These are phyloP conservation scores for Xanthoconium purpureum DNA, from an alignment of 768 basidiomycete genomes.

Conservation along the genomic window DNA sequence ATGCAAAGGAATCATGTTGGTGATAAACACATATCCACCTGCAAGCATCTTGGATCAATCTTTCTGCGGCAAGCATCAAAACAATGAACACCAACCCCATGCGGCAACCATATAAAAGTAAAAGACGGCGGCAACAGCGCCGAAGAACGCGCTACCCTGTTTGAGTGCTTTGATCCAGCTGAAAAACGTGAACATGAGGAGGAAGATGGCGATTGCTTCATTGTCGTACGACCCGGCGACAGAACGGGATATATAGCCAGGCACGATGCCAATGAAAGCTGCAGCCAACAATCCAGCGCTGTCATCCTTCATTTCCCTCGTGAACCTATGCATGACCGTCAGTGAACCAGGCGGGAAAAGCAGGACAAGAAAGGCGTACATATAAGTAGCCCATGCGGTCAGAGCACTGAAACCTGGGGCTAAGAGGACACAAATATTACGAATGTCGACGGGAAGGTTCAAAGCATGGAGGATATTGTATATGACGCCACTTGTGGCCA, in stretches of 20 bases:
- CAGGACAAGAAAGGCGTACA: conserved; percentile 48
- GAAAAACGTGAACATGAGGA: conserved; percentile 99
- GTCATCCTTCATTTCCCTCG: conserved; percentile 93
- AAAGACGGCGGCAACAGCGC: conserved; percentile 87
- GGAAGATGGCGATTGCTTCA: conserved; percentile 99
- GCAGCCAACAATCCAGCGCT: conserved; percentile 96
- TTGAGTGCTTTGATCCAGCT: conserved; percentile 97
- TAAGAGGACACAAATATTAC: conserved; percentile 94
- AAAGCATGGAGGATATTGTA: conserved; percentile 86
- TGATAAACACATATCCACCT: conserved; percentile 99
- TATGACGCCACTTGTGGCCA: conserved; percentile 97
- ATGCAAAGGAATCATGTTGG: conserved; percentile 99
- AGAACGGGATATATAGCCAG: conserved; percentile 97
- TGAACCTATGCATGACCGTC: conserved; percentile 61
- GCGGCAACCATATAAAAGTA: conserved; percentile 99
- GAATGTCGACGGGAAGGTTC: conserved; percentile 94
- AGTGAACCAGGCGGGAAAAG: neutral
- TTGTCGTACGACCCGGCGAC: conserved; percentile 99
- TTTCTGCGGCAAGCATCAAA: neutral
- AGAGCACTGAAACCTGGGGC: conserved; percentile 96
- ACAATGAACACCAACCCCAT: conserved; percentile 65
- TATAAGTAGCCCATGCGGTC: conserved; percentile 95
- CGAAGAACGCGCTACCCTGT: conserved; percentile 88
- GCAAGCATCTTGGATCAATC: conserved; percentile 9
- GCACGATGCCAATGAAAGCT: conserved; percentile 96